Base-by-base conservation (phyloP, 176 grass and related monocot genomes). In the Puya raimondii region DNA sequence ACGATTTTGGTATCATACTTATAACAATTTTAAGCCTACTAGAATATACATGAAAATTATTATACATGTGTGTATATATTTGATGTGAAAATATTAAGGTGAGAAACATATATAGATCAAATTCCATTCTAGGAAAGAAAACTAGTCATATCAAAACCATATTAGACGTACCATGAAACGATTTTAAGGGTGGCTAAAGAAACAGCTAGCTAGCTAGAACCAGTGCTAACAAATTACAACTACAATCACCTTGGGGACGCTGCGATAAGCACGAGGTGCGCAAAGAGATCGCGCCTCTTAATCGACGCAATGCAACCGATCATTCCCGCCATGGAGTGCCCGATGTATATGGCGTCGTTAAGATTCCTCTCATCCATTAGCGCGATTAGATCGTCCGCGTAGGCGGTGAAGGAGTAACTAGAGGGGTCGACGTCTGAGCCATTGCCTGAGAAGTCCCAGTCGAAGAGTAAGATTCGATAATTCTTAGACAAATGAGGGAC, bases 301-400 rank as follows among this genome's bases (percentile, higher is more conserved):
- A 88, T 17, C 49, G 91, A 88, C 1, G 91, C 88, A 79, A 91
- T 84, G 82, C 88, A 96, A 66, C 88, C 83, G 18, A 96, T 23
- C 88, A 91, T 88, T 72, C 78, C 88, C 48, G 88, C 66, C 91
- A 96, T 96, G 80, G 91, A 96, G 69, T 96, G 91, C 2, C 91
- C 91, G 4, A 88, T 53, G 61, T 67, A 96, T 50, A 91, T 76
- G 1, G 58, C 78, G n/a, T 53, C 73, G 14, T 56, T 58, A 47
- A 88, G 23, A 13, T 81, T 47, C 80, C 77, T 81, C 59, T 72
- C 33, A 42, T 86, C 91, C 73, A 96, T 85, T 15, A 96, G 79
- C 61, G 64, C 69, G 25, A 82, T 76, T 12, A 96, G 65, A 59
- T 71, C 78, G 42, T 91, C 80, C 20, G 91, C 75, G 65, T 80